Evolutionary conservation across 352 stramenopile genomes (phyloP).

Genomic region (Globisporangium abappressorium): DNA sequence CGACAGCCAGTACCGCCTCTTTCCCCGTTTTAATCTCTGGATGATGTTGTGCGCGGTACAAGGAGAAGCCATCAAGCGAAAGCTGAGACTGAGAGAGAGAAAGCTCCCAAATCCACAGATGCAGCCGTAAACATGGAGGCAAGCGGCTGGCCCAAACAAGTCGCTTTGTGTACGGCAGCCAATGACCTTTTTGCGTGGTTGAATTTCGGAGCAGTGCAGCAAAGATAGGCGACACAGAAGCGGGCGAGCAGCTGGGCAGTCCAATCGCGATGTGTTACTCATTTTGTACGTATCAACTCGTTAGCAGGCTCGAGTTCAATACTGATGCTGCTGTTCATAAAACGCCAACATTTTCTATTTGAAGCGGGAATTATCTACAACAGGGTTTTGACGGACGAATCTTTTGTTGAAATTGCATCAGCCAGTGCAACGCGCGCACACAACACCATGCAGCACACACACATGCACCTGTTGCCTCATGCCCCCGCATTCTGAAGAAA

Average conservation of each 20-base stretch:
- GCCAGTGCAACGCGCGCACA: background rate
- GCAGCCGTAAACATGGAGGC: background rate
- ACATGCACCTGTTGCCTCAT: background rate
- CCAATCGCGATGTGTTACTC: background rate
- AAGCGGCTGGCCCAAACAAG: background rate
- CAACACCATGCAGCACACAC: background rate
- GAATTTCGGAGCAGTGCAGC: background rate
- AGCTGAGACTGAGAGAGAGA: background rate
- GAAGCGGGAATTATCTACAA: background rate
- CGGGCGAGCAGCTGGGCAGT: background rate
- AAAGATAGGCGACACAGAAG: background rate
- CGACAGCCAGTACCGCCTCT: background rate
- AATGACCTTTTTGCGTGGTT: background rate
- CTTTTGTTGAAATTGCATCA: background rate
- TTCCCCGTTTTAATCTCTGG: background rate
- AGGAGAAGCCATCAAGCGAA: background rate
- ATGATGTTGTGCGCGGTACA: background rate
- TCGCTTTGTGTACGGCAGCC: background rate
- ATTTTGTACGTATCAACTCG: background rate
- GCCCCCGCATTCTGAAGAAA: background rate
- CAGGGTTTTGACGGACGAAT: background rate
- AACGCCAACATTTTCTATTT: background rate
- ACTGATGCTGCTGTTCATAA: background rate
- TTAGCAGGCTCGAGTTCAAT: background rate
- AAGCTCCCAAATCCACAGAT: too few species aligned